phyloP scores from a whole-genome alignment of 192 early-diverging fungal genomes.

The Kappamyces sp. region DNA sequence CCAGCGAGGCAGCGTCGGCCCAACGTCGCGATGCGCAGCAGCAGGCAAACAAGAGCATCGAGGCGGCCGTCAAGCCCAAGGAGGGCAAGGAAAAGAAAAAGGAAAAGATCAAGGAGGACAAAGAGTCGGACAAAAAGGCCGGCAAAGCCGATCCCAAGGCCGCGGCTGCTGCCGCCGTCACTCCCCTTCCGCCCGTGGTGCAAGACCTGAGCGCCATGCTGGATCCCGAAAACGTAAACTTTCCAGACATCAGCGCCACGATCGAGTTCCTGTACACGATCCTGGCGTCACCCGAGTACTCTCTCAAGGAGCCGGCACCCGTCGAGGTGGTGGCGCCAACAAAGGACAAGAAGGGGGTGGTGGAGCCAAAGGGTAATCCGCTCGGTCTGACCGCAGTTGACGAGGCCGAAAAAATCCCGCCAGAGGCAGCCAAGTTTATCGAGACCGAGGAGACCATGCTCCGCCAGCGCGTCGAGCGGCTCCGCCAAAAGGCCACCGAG shows the following conservation, averaged over 20 bases:
- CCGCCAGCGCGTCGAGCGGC: slow-evolving; percentile 36
- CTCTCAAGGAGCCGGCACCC: slow-evolving; percentile 2
- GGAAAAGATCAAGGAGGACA: slow-evolving; percentile 18
- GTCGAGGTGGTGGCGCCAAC: slow-evolving; percentile 27
- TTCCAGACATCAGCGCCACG: slow-evolving; percentile 35
- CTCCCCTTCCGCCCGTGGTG: slow-evolving; percentile 8
- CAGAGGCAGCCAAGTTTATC: slow-evolving; percentile 36
- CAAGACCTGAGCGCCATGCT: slow-evolving; percentile 16
- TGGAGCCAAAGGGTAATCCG: slow-evolving; percentile 26
- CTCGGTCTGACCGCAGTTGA: slow-evolving; percentile 7
- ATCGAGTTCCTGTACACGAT: slow-evolving; percentile 14
- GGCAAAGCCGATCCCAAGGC: slow-evolving; percentile 17
- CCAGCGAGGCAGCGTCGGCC: slow-evolving; percentile 7
- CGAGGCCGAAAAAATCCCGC: slow-evolving; percentile 40
- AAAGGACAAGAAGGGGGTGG: slow-evolving; percentile 41
- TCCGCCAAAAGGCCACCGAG: slow-evolving; percentile 31
- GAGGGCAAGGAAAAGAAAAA: not conserved
- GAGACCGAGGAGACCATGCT: slow-evolving; percentile 47
- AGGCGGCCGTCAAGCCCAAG: not conserved
- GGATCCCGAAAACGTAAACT: slow-evolving; percentile 22
- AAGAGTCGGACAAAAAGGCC: slow-evolving; percentile 10
- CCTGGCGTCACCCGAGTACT: not conserved
- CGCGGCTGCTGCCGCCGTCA: slow-evolving; percentile 5
- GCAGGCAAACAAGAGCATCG: not conserved
- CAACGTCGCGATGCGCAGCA: slow-evolving; percentile 14